These are phyloP conservation scores for Scalesia atractyloides DNA, from an alignment of 129 eudicot species.

Conservation along the genomic window DNA sequence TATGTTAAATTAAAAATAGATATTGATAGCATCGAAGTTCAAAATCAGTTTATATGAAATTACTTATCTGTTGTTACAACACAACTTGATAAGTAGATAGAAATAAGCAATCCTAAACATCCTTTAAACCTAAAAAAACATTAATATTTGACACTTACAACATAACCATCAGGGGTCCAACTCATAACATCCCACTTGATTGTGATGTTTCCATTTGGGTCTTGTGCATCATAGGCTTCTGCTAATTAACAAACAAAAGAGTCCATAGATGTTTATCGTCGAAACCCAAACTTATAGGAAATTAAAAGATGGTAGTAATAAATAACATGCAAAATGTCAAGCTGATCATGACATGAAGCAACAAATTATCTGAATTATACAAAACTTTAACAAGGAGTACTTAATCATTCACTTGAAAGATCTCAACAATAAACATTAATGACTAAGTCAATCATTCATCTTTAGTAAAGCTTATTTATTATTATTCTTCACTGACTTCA, in stretches of 20 bases:
- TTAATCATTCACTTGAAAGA: neutral
- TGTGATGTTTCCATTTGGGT: slow-evolving; percentile 88
- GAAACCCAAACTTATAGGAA: neutral
- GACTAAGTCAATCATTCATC: neutral
- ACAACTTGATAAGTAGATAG: neutral
- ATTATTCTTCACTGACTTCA: no score
- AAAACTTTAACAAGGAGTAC: no score
- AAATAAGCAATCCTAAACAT: neutral
- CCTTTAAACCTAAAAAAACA: neutral
- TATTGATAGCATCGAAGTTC: neutral
- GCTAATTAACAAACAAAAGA: slow-evolving; percentile 32
- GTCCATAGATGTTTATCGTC: neutral
- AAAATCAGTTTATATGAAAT: no score
- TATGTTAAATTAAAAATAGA: neutral
- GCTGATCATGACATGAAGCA: neutral
- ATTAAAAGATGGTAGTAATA: no score
- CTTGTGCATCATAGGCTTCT: slow-evolving; percentile 94
- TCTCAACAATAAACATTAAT: neutral
- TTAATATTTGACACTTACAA: slow-evolving; percentile 51
- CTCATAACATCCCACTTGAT: slow-evolving; percentile 86
- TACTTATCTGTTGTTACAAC: no score
- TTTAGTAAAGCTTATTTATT: no score
- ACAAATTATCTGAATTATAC: no score
- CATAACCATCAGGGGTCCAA: slow-evolving; percentile 98
- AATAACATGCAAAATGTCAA: neutral